Base-by-base conservation (phyloP, 495 filamentous ascomycete species). In the Tuber indicum region DNA sequence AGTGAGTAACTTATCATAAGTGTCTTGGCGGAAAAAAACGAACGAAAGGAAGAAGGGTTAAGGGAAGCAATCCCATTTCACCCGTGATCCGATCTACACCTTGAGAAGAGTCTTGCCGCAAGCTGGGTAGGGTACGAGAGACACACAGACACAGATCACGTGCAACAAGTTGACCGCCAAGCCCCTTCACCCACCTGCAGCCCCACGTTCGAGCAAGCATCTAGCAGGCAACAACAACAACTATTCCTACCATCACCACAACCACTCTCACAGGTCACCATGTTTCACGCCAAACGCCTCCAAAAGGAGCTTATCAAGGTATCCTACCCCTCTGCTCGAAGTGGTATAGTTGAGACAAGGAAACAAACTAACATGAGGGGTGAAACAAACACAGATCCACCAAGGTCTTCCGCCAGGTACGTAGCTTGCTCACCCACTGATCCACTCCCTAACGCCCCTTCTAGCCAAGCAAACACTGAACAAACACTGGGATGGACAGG, bases 371-470 rank as follows among this genome's bases (percentile, higher is more conserved):
- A 70, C 16, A n/a, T 52, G 43, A 58, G 58, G 36, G 16, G 12
- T 8, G 23, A n/a, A 44, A 72, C 32, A 66, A 66, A 66, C 26
- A 14, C 78, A 90, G 88, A 89, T 90, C 72, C 84, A 87, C 76
- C 87, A 85, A 76, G 86, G 82, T 76, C 83, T 90, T 23, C 89
- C 89, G 46, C 89, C 89, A 41, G 79, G 80, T 81, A 75, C 42
- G 77, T 49, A 32, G 74, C 32, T 58, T 66, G 32, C 70, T 32
- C 76, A 36, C 58, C 14, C 58, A 66, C 58, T 1, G 58, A 36
- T 66, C 58, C 26, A 36, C 58, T 66, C 32, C 19, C 7, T 26
- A 36, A 17, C 14, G 14, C n/a, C 41, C 39, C 43, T 44, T 46
- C 32, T 42, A 16, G 36, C 47, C 86, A 84, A 81, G 86, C 73